A percentile compares a stretch with the other conserved stretches of the same genome.
These are phyloP conservation scores for Wickerhamomyces hampshirensis DNA, from an alignment of 805 yeast genomes.

Conservation along the genomic window DNA sequence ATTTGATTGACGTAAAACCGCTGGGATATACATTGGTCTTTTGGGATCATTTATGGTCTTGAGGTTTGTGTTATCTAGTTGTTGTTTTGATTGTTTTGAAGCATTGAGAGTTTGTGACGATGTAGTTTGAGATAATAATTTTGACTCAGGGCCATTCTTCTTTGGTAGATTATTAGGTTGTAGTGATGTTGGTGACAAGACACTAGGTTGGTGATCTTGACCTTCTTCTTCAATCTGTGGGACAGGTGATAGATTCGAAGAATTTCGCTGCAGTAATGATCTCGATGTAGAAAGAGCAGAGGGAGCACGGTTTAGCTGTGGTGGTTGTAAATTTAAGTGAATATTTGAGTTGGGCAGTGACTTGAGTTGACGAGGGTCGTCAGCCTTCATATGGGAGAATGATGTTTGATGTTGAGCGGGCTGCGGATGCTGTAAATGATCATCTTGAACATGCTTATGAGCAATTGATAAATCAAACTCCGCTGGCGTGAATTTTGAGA, in stretches of 20 bases:
- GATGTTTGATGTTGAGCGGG: background rate
- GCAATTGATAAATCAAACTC: slow-evolving; percentile 20
- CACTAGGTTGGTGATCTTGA: background rate
- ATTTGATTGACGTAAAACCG: slow-evolving; percentile 61
- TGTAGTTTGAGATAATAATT: slow-evolving; percentile 8
- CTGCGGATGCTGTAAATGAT: background rate
- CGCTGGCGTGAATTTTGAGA: slow-evolving; percentile 26
- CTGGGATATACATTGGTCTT: slow-evolving; percentile 87
- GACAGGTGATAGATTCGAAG: slow-evolving; percentile 7
- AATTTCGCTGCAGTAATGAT: slow-evolving; percentile 7
- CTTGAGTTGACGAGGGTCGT: background rate
- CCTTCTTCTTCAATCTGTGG: slow-evolving; percentile 1
- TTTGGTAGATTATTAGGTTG: background rate
- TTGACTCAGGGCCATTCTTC: background rate
- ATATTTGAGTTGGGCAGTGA: background rate
- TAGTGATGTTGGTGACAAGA: background rate
- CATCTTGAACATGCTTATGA: background rate
- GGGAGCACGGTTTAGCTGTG: background rate
- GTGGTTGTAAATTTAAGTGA: background rate
- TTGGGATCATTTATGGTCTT: slow-evolving; percentile 74
- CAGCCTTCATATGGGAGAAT: background rate
- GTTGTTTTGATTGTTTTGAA: slow-evolving; percentile 4
- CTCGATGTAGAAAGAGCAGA: background rate
- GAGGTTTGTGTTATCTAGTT: slow-evolving; percentile 9
- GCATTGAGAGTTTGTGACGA: slow-evolving; percentile 5